Evolutionary conservation across 1,284 basidiomycete genomes (phyloP), one percentile per base, ranked within the genome.

Genomic region (Filobasidium uniguttulatum): DNA sequence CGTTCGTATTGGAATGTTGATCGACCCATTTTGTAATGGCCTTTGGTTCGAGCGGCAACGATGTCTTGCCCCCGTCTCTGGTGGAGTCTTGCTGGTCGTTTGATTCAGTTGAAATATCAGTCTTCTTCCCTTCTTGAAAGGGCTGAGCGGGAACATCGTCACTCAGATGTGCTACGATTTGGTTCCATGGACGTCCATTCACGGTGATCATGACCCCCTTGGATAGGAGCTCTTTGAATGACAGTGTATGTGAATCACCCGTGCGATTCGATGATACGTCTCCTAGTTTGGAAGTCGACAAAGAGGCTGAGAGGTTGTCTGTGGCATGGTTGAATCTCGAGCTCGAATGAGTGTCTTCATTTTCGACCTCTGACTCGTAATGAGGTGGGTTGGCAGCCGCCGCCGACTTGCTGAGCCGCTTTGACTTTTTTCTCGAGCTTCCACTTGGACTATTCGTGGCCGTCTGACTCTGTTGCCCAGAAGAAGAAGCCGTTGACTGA

Each of bases 131-230:
- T 25, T 37, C 30, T 2, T n/a, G 23, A 22, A 25, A 15, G 14
- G 14, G 25, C 22, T 22, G 17, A 15, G 46, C 47, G 19, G 41
- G 26, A 14, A 63, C 62, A 26, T 62, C 62, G 51, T 68, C 68
- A 44, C 58, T 61, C 12, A 68, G 66, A 50, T 70, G 67, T 9
- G 68, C 68, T 3, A 67, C 67, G 30, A 70, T 66, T 33, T 65
- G 57, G 20, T 61, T 63, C 65, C 67, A 70, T 3, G 64, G 63
- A 48, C 63, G 62, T 8, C 68, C 68, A 50, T 70, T 67, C 15
- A 70, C 60, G 0, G 60, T 61, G 3, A 70, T 64, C 2, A 70
- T 66, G 8, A 70, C 65, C 10, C 68, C 68, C 37, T 70, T 65
- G 15, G 57, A 59, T 19, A 70, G 53, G 44, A 70, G 59, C 46